A percentile compares a stretch with the other conserved stretches of the same genome.
phyloP scores from a whole-genome alignment of 179 eudicot species.

The Drosera spatulata region DNA sequence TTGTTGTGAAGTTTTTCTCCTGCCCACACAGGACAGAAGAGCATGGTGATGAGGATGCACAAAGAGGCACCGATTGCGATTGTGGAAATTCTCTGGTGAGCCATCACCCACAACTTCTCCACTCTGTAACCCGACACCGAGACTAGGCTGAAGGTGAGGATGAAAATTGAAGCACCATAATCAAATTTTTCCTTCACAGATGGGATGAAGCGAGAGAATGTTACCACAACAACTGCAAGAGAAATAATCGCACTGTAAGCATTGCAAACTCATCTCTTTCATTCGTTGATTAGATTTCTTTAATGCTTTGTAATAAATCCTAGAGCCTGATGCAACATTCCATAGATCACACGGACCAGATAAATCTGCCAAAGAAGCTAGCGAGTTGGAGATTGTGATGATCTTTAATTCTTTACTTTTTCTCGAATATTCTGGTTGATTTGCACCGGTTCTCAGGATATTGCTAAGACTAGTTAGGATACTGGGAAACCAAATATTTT shows the following conservation, averaged over 20 bases:
- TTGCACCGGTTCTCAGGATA: no score
- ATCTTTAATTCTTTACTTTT: no score
- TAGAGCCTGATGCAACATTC: no score
- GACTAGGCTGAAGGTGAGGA: conserved; percentile 53
- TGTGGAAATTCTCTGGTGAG: conserved; percentile 30
- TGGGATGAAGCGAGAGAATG: conserved; percentile 58
- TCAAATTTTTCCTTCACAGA: conserved; percentile 47
- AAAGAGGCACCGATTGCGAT: conserved; percentile 45
- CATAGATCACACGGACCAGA: no score
- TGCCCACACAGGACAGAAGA: conserved; percentile 48
- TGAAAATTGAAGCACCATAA: conserved; percentile 55
- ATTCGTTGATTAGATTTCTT: neutral
- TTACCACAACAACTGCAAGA: conserved; percentile 37
- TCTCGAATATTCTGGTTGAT: no score
- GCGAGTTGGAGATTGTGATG: no score
- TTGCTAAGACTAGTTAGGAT: no score
- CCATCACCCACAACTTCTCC: conserved; percentile 28
- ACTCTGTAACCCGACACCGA: conserved; percentile 53
- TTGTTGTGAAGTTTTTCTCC: conserved; percentile 44
- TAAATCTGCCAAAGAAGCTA: no score
- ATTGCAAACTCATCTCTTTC: neutral
- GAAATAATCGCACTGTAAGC: conserved; percentile 4
- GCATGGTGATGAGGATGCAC: conserved; percentile 34
- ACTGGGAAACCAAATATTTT: no score
- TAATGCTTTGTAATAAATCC: no score